Conservation (phyloP, 2,329 filamentous ascomycete species). For the Hyphodiscus sp. region DNA sequence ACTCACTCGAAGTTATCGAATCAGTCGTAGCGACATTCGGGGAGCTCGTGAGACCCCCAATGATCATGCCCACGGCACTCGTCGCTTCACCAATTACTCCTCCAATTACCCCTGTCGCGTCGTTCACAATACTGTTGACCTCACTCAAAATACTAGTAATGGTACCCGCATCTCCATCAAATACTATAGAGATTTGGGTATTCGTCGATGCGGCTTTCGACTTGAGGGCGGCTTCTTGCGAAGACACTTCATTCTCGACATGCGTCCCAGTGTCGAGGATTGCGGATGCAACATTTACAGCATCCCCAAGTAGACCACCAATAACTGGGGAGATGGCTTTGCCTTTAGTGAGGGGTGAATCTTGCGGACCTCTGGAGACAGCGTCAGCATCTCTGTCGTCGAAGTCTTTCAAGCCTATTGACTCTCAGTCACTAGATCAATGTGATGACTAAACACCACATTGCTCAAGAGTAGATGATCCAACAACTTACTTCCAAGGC, state of each 20-base stretch:
- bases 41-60: conserved; percentile 3
- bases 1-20: background rate
- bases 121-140: conserved; percentile 3
- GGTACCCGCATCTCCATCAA: background rate
- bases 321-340: conserved; percentile 9
- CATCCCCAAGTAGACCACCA: conserved; percentile 8
- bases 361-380: background rate
- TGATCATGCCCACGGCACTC: conserved; percentile 11
- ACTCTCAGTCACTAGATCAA: no score
- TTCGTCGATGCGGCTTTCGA: background rate
- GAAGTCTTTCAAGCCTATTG: no score
- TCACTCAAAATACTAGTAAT: background rate
- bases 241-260: background rate
- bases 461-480: no score
- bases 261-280: conserved; percentile 10
- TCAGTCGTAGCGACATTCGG: conserved; percentile 3
- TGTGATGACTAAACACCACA: no score
- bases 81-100: conserved; percentile 12
- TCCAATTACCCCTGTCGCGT: conserved; percentile 9
- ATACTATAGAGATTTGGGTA: background rate
- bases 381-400: background rate
- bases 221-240: background rate
- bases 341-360: background rate
- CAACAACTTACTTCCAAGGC: conserved; percentile 15
- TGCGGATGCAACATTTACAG: conserved; percentile 15